These are phyloP conservation scores for Parmelia sp. DNA, from an alignment of 495 filamentous ascomycete species.

Conservation along the genomic window DNA sequence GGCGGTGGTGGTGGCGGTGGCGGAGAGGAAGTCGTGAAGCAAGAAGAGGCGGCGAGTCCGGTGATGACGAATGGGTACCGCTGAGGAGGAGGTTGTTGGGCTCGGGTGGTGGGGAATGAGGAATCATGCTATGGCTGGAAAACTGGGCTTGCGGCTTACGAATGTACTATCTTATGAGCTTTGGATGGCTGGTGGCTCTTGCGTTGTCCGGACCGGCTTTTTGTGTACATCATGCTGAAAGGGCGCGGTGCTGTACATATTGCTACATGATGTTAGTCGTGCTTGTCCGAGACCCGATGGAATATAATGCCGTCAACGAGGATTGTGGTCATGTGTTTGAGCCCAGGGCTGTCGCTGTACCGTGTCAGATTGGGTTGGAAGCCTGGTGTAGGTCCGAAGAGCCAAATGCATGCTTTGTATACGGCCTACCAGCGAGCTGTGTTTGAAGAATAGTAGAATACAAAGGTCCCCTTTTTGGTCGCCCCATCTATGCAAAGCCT, in stretches of 20 bases:
- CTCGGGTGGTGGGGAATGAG: not conserved
- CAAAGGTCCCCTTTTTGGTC: not conserved
- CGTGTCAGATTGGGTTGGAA: too few relatives aligned
- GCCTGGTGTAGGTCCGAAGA: too few relatives aligned
- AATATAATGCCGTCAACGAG: not conserved
- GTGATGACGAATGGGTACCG: constrained; percentile 17
- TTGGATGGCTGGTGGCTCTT: constrained; percentile 15
- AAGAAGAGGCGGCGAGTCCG: constrained; percentile 15
- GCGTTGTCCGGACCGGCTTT: constrained; percentile 2
- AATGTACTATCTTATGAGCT: not conserved
- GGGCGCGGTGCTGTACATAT: constrained; percentile 14
- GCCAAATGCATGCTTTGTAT: not conserved
- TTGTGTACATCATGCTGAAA: not conserved
- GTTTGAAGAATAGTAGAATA: not conserved
- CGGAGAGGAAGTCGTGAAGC: constrained; percentile 14
- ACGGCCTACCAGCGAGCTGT: not conserved
- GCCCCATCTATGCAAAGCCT: constrained; percentile 4
- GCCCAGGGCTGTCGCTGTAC: too few relatives aligned
- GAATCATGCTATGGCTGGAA: not conserved
- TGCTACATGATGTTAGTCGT: constrained; percentile 3
- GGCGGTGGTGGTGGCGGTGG: constrained; percentile 4
- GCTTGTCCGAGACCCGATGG: not conserved
- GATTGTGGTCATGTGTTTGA: not conserved
- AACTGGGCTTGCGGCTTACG: not conserved
- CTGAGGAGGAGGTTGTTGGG: not conserved